Percentiles rank a stretch among this genome's conserved stretches.
Conservation (phyloP, 202 grass and related monocot genomes). For the Elaeis oleifera region DNA sequence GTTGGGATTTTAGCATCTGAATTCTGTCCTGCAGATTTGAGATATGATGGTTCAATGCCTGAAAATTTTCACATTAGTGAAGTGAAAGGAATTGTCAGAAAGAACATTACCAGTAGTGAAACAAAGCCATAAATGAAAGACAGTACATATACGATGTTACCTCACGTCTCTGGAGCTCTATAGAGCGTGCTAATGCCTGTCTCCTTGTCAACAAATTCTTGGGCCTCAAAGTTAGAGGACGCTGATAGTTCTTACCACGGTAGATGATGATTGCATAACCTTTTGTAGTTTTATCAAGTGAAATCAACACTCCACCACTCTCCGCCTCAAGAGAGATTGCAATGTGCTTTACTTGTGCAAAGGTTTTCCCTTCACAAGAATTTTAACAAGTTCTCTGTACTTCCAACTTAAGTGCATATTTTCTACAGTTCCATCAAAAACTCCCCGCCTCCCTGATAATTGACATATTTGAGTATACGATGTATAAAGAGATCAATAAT, state of each 20-base stretch:
- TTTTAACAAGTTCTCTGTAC: slow-evolving; percentile 73
- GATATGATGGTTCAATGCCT: slow-evolving; percentile 83
- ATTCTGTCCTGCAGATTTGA: slow-evolving; percentile 48
- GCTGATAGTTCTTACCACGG: slow-evolving; percentile 80
- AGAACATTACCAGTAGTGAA: slow-evolving; percentile 1
- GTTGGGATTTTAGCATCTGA: slow-evolving; percentile 62
- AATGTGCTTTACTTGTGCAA: slow-evolving; percentile 84
- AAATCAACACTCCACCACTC: slow-evolving; percentile 84
- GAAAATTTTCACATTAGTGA: slow-evolving; percentile 25
- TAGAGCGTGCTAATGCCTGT: slow-evolving; percentile 68
- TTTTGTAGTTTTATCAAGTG: slow-evolving; percentile 88
- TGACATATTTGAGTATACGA: slow-evolving; percentile 15
- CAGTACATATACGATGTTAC: slow-evolving; percentile 31
- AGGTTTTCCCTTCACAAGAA: slow-evolving; percentile 74
- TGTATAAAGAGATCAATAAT: not conserved
- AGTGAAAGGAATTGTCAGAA: not conserved
- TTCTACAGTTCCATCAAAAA: slow-evolving; percentile 93
- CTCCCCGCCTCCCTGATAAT: slow-evolving; percentile 49
- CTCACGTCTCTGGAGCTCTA: slow-evolving; percentile 88
- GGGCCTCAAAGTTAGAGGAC: slow-evolving; percentile 64
- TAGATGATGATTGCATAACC: slow-evolving; percentile 77
- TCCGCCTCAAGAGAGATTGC: slow-evolving; percentile 95
- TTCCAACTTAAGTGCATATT: slow-evolving; percentile 98
- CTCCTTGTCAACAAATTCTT: slow-evolving; percentile 64
- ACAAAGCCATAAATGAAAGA: slow-evolving; percentile 2